Conservation (phyloP, 805 yeast species). For the Spathaspora girioi region DNA sequence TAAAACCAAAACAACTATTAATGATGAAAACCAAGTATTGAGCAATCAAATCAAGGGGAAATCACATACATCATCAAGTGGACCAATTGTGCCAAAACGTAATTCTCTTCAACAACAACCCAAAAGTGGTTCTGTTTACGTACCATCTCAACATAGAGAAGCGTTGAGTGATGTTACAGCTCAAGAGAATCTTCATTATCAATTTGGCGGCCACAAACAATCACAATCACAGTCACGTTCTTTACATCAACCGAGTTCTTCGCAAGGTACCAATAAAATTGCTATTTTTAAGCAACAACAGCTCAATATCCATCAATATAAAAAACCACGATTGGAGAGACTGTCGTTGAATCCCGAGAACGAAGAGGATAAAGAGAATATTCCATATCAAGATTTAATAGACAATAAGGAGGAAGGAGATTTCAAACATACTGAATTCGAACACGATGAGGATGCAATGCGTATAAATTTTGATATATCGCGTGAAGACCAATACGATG, state of each 20-base stretch:
- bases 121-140: background rate
- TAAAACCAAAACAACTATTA: slow-evolving; percentile 8
- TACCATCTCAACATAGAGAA: slow-evolving; percentile 14
- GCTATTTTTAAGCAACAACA: slow-evolving; percentile 16
- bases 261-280: slow-evolving; percentile 6
- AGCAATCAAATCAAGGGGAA: slow-evolving; percentile 4
- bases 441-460: background rate
- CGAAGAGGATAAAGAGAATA: slow-evolving; percentile 11
- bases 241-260: slow-evolving; percentile 7
- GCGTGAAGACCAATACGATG: background rate
- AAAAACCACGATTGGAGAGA: slow-evolving; percentile 19
- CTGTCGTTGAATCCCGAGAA: slow-evolving; percentile 13
- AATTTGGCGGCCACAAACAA: slow-evolving; percentile 1
- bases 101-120: background rate
- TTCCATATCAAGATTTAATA: slow-evolving; percentile 6
- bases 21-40: slow-evolving; percentile 15
- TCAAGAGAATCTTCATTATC: slow-evolving; percentile 11
- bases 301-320: slow-evolving; percentile 13
- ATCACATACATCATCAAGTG: slow-evolving; percentile 1
- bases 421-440: slow-evolving; percentile 1
- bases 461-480: background rate
- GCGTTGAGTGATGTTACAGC: slow-evolving; percentile 27
- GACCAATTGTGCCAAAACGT: background rate
- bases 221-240: slow-evolving; percentile 5
- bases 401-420: slow-evolving; percentile 12